Percentiles rank a stretch among this genome's conserved stretches.
Conservation (phyloP, 2,329 filamentous ascomycete genomes). For the Fusarium tuaranense region DNA sequence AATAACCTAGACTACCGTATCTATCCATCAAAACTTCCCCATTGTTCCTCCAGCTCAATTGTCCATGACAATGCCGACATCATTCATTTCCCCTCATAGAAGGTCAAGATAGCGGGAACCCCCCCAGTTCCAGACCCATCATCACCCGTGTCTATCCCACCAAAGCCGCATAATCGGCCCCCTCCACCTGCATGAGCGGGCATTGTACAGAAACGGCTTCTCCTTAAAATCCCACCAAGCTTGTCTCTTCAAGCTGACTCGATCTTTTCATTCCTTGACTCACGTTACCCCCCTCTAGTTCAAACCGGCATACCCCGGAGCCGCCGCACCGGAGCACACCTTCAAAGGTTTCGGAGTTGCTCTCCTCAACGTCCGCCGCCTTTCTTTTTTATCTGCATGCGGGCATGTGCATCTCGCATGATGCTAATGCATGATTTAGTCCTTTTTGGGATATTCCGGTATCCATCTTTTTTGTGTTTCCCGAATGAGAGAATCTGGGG, state of each 20-base stretch:
- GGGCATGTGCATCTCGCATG: conserved; percentile 28
- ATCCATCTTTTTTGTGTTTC: conserved; percentile 12
- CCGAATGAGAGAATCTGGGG: conserved; percentile 38
- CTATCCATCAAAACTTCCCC: not conserved
- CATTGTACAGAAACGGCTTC: not conserved
- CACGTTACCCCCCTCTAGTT: not conserved
- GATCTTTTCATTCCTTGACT: not conserved
- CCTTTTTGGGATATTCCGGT: conserved; percentile 37
- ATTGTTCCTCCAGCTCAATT: not conserved
- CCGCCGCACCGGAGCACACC: conserved; percentile 15
- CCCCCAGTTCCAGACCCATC: not conserved
- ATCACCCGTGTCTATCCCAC: not conserved
- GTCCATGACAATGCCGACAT: not conserved
- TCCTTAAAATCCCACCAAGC: not conserved
- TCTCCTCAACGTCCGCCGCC: not conserved
- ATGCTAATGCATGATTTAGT: conserved; percentile 31
- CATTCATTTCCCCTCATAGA: not conserved
- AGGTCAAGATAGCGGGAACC: not conserved
- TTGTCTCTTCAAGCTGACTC: conserved; percentile 3
- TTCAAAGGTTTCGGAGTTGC: conserved; percentile 13
- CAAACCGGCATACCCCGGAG: not conserved
- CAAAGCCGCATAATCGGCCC: not conserved
- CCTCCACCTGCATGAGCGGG: not conserved
- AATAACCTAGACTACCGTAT: not conserved
- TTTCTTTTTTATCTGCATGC: not conserved